A percentile compares a stretch with the other conserved stretches of the same genome.
Evolutionary conservation across 2,329 filamentous ascomycete species (phyloP).

Genomic region (Sclerotinia sclerotiorum): DNA sequence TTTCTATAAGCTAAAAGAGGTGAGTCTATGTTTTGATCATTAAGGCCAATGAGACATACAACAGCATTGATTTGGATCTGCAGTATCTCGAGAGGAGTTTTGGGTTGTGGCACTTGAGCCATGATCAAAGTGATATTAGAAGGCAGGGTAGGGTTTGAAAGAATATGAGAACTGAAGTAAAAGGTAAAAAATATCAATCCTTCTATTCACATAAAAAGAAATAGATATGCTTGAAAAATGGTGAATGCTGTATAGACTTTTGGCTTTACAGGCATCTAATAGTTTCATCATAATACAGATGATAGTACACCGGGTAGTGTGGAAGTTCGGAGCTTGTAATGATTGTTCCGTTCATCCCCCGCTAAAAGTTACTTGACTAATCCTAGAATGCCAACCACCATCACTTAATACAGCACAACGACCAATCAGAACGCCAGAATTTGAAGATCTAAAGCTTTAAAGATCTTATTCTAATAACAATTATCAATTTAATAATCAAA

Average conservation of each 20-base stretch:
- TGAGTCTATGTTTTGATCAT: conserved; percentile 21
- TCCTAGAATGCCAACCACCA: no score
- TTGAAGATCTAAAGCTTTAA: no score
- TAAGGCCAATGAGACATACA: conserved; percentile 44
- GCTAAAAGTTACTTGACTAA: no score
- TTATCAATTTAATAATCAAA: no score
- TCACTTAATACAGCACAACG: no score
- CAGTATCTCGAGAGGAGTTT: conserved; percentile 44
- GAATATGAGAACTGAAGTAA: not conserved
- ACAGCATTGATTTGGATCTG: conserved; percentile 56
- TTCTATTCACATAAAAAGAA: not conserved
- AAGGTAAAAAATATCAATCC: no score
- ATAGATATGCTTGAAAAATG: not conserved
- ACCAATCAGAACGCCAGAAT: no score
- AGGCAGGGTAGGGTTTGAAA: not conserved
- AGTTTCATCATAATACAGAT: conserved; percentile 7
- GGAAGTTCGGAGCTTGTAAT: not conserved
- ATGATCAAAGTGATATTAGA: conserved; percentile 23
- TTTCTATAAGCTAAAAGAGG: conserved; percentile 53
- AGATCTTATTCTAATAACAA: no score
- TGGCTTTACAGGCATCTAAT: not conserved
- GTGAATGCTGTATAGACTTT: not conserved
- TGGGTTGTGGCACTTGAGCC: conserved; percentile 29
- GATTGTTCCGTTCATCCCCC: not conserved
- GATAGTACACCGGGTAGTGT: not conserved